phyloP scores from a whole-genome alignment of 805 yeast species.

The Diddensiella santjacobensis region DNA sequence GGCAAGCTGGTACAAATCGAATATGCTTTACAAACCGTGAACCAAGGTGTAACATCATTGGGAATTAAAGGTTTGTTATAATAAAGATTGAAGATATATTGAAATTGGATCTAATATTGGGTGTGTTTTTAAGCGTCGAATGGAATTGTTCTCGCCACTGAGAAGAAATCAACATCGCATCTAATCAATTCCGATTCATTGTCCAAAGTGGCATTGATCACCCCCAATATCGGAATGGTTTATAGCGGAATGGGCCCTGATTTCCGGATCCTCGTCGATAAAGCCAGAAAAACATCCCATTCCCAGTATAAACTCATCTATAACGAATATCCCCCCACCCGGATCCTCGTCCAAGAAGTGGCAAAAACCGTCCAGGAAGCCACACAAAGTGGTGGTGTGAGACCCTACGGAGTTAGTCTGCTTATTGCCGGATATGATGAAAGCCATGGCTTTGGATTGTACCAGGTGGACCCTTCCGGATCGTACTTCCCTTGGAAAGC shows the following conservation, averaged over 20 bases:
- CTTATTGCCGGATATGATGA: slow-evolving; percentile 93
- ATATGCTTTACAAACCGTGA: slow-evolving; percentile 94
- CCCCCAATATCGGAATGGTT: slow-evolving; percentile 95
- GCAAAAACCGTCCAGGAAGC: slow-evolving; percentile 98
- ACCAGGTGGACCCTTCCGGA: slow-evolving; percentile 98
- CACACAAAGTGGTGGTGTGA: slow-evolving; percentile 97
- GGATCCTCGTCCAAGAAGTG: slow-evolving; percentile 86
- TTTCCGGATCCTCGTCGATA: slow-evolving; percentile 88
- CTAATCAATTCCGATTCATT: slow-evolving; percentile 71
- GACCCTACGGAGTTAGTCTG: slow-evolving; percentile 97
- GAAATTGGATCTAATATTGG: neutral
- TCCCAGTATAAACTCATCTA: slow-evolving; percentile 88
- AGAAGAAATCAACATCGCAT: slow-evolving; percentile 79
- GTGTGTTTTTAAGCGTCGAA: slow-evolving; percentile 62
- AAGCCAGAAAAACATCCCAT: slow-evolving; percentile 90
- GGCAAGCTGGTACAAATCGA: slow-evolving; percentile 98
- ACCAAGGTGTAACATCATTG: slow-evolving; percentile 94
- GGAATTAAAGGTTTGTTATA: slow-evolving; percentile 61
- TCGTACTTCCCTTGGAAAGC: slow-evolving; percentile 99
- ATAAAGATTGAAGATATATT: neutral
- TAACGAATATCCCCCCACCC: slow-evolving; percentile 96
- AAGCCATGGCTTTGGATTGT: slow-evolving; percentile 68
- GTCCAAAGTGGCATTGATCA: slow-evolving; percentile 73
- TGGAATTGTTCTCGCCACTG: slow-evolving; percentile 96
- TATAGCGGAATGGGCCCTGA: slow-evolving; percentile 99